A percentile compares a stretch with the other conserved stretches of the same genome.
Evolutionary conservation across 2,329 filamentous ascomycete species (phyloP).

Genomic region (Paramyrothecium roridum): DNA sequence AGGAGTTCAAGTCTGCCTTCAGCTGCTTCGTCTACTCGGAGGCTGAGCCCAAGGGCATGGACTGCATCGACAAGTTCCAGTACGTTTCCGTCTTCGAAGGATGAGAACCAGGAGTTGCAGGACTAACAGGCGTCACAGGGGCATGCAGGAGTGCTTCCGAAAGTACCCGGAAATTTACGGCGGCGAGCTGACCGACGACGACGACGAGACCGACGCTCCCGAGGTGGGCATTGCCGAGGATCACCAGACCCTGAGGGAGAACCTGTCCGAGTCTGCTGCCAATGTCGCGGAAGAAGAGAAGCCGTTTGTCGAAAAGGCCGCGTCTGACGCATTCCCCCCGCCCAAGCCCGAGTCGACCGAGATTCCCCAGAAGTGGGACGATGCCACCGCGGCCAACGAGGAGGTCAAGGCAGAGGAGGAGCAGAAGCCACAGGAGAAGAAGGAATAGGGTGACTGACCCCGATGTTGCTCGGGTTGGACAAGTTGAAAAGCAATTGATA

Average conservation of each 20-base stretch:
- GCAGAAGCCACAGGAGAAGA: conserved; percentile 5
- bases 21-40: conserved; percentile 97
- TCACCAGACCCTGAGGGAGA: conserved; percentile 1
- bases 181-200: conserved; percentile 77
- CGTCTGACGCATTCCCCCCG: conserved; percentile 3
- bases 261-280: conserved; percentile 1
- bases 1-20: conserved; percentile 92
- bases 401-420: conserved; percentile 12
- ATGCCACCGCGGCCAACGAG: conserved; percentile 25
- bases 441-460: conserved; percentile 5
- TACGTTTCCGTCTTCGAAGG: conserved; percentile 40
- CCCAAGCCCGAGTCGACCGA: conserved; percentile 6
- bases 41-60: conserved; percentile 95
- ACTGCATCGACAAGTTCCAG: conserved; percentile 98
- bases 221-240: conserved; percentile 6
- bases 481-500: background rate
- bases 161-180: conserved; percentile 91
- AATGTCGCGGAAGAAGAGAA: background rate
- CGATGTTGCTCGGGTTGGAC: background rate
- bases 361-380: conserved; percentile 17
- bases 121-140: conserved; percentile 48
- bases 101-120: conserved; percentile 9
- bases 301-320: background rate
- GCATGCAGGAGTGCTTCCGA: conserved; percentile 97
- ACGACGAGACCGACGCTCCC: conserved; percentile 22